Base-by-base conservation (phyloP, 352 stramenopile species). In the Nothophytophthora sp. region DNA sequence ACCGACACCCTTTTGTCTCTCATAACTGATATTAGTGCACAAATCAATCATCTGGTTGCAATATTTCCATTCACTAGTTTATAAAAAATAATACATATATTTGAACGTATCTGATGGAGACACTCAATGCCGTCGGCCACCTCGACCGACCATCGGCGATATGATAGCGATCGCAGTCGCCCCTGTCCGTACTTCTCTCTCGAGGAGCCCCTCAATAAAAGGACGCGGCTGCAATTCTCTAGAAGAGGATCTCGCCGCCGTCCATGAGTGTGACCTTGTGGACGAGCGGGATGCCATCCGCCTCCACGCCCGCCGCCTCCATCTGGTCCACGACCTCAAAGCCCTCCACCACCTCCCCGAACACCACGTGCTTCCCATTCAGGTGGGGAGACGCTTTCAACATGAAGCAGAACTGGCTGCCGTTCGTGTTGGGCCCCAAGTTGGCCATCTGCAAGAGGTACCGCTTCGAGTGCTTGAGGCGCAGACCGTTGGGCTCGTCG, bases 381-480 rank as follows among this genome's bases (percentile, higher is more conserved):
- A 88, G 51, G 41, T 85, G 72, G 36, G 69, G 70, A 27, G 75
- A 55, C 1, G 72, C 52, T 36, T 58, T 61, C 44, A 88, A 61
- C 74, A 86, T 99, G 49, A 99, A 98, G 73, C 99, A 99, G 73
- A 99, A 99, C 72, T 99, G 97, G 36, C 75, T 96, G 18, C 96
- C 96, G 61, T 99, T 99, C 7, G 97, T 99, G 68, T 97, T 90
- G 20, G 71, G 77, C 1, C 96, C 96, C 28, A 84, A 86, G 65
- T 99, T 99, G 27, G 97, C 97, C 97, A 99, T 99, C 43, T 95
- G 73, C 28, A 86, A 50, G 32, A 88, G 72, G 57, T 85, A 85
- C 4, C 76, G 71, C 57, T 84, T 83, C 48, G 67, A 81, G 61
- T 88, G 76, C 59, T 62, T 74, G 37, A 88, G 70, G 10, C 69